phyloP scores from a whole-genome alignment of 441 rosid species.

The Arabidopsis hybrid region DNA sequence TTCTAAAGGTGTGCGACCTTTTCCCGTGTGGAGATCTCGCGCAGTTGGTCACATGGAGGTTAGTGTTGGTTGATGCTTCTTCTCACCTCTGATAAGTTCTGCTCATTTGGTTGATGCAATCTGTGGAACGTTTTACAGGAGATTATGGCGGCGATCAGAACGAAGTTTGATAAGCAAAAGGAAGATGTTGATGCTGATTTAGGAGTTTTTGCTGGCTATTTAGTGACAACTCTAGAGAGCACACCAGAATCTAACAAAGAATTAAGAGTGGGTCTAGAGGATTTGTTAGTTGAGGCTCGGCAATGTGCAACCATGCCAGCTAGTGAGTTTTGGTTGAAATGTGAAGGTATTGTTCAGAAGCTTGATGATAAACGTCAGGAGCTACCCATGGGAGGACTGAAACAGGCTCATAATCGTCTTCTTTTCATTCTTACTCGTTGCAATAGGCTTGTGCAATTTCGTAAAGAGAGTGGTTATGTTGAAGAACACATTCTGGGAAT shows the following conservation, averaged over 20 bases:
- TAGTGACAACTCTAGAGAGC: constrained; percentile 85
- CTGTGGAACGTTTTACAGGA: constrained; percentile 55
- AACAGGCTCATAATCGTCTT: constrained; percentile 94
- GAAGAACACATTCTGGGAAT: constrained; percentile 79
- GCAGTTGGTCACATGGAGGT: constrained; percentile 97
- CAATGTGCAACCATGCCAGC: constrained; percentile 88
- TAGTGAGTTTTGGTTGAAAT: constrained; percentile 84
- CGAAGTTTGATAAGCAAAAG: constrained; percentile 86
- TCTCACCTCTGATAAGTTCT: background rate
- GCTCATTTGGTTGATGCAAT: no score
- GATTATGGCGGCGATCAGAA: constrained; percentile 79
- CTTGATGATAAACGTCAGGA: constrained; percentile 96
- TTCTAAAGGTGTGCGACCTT: constrained; percentile 96
- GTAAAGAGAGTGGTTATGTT: constrained; percentile 89
- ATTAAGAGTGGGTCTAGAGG: constrained; percentile 83
- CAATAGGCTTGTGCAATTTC: constrained; percentile 96
- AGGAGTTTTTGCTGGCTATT: constrained; percentile 89
- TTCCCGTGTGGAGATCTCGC: constrained; percentile 90
- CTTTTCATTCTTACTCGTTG: constrained; percentile 95
- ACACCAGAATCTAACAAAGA: constrained; percentile 70
- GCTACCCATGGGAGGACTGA: constrained; percentile 87
- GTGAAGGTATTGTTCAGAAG: constrained; percentile 90
- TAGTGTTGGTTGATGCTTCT: constrained; percentile 28
- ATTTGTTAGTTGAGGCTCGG: constrained; percentile 79
- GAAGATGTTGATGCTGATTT: constrained; percentile 95